phyloP scores from a whole-genome alignment of 176 grass and related monocot genomes.

The Raddia guianensis region DNA sequence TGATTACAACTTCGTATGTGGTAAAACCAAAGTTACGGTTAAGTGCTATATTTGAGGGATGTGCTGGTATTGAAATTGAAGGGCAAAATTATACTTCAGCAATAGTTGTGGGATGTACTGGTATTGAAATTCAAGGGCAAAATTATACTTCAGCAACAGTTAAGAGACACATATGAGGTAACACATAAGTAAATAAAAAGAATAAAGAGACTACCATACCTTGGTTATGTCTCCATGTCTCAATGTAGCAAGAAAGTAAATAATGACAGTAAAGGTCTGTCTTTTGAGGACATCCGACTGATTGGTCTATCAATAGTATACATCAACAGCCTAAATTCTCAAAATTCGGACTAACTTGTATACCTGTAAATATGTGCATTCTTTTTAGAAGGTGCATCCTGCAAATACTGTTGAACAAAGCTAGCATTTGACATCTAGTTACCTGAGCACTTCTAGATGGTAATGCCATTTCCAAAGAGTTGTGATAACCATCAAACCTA shows the following conservation, averaged over 20 bases:
- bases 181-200: background rate
- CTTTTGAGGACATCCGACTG: background rate
- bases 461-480: constrained; percentile 77
- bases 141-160: too few species aligned
- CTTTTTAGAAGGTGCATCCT: constrained; percentile 21
- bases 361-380: constrained; percentile 54
- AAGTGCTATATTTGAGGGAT: too few species aligned
- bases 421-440: constrained; percentile 25
- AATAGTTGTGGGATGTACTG: too few species aligned
- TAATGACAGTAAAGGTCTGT: background rate
- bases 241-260: constrained; percentile 3
- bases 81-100: too few species aligned
- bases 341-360: constrained; percentile 88
- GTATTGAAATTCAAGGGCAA: too few species aligned
- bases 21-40: too few species aligned
- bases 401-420: constrained; percentile 27
- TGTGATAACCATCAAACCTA: constrained; percentile 77
- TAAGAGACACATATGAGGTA: background rate
- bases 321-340: constrained; percentile 51
- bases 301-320: constrained; percentile 17
- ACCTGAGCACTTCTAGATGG: constrained; percentile 98
- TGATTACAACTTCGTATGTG: too few species aligned
- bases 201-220: constrained; percentile 23
- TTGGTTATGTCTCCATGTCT: background rate
- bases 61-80: too few species aligned